Conservation (phyloP, 1,284 basidiomycete species). For the Hypsizygus ulmarius region DNA sequence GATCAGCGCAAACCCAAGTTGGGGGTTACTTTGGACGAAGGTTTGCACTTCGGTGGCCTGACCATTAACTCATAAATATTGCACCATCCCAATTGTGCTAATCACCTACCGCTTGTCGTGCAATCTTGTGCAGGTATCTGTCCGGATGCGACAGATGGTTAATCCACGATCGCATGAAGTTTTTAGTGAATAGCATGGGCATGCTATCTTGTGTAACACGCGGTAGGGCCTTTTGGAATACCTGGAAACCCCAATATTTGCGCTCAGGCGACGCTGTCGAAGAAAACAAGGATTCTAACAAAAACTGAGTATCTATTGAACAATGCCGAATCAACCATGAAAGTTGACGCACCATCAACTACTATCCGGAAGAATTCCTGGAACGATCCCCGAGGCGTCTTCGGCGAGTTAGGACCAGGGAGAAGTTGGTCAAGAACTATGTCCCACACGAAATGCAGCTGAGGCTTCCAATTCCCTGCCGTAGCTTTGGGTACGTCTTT, state of each 20-base stretch:
- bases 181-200: conserved; percentile 89
- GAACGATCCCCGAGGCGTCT: conserved; percentile 62
- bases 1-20: conserved; percentile 82
- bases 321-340: neutral
- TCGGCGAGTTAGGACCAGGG: conserved; percentile 38
- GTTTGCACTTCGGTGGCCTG: conserved; percentile 76
- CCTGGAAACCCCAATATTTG: conserved; percentile 95
- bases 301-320: conserved; percentile 12
- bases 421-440: conserved; percentile 78
- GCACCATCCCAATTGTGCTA: conserved; percentile 6
- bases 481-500: conserved; percentile 44
- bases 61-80: neutral
- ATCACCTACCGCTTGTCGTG: conserved; percentile 66
- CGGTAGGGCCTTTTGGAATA: conserved; percentile 81
- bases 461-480: conserved; percentile 80
- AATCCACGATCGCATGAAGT: conserved; percentile 96
- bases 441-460: conserved; percentile 93
- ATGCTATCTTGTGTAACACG: conserved; percentile 66
- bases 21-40: conserved; percentile 75
- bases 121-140: conserved; percentile 87
- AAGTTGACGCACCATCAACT: conserved; percentile 74
- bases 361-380: conserved; percentile 88
- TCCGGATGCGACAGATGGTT: conserved; percentile 90
- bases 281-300: conserved; percentile 82
- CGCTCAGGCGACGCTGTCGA: conserved; percentile 82